Evolutionary conservation across 1,284 basidiomycete species (phyloP).

Genomic region (Amylostereum areolatum): DNA sequence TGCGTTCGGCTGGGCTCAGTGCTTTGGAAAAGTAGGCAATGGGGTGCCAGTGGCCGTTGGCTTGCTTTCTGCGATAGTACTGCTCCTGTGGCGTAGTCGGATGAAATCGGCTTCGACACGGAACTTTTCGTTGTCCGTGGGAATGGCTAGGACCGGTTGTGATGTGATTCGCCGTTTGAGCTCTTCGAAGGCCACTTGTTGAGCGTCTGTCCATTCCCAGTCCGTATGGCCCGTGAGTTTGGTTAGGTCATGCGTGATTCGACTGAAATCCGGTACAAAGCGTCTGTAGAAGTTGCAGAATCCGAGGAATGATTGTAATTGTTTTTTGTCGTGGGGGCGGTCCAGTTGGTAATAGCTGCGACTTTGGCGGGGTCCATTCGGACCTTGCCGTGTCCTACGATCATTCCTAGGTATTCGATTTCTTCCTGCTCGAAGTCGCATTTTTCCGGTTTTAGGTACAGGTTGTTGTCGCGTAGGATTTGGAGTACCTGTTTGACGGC

Average conservation of each 20-base stretch:
- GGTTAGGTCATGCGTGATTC: constrained; percentile 21
- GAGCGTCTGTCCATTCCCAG: neutral
- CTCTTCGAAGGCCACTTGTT: neutral
- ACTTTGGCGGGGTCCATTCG: constrained; percentile 32
- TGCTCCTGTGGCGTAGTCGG: constrained; percentile 9
- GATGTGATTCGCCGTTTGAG: neutral
- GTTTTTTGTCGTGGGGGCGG: constrained; percentile 18
- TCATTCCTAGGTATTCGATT: constrained; percentile 33
- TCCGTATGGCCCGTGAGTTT: constrained; percentile 13
- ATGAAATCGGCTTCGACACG: constrained; percentile 5
- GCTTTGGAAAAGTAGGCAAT: constrained; percentile 2
- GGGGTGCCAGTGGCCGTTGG: constrained; percentile 9
- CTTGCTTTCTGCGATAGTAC: constrained; percentile 7
- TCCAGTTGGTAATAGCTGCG: constrained; percentile 27
- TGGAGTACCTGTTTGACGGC: too few relatives aligned
- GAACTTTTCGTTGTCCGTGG: neutral
- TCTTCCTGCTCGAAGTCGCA: too few relatives aligned
- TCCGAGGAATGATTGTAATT: constrained; percentile 30
- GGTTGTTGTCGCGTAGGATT: too few relatives aligned
- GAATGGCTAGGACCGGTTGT: neutral
- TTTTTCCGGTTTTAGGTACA: too few relatives aligned
- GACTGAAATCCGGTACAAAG: constrained; percentile 31
- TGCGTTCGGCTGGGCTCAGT: constrained; percentile 19
- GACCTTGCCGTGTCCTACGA: constrained; percentile 21
- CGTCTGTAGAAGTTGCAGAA: constrained; percentile 34